Conservation (phyloP, 768 basidiomycete species). For the Lactarius evosmus region DNA sequence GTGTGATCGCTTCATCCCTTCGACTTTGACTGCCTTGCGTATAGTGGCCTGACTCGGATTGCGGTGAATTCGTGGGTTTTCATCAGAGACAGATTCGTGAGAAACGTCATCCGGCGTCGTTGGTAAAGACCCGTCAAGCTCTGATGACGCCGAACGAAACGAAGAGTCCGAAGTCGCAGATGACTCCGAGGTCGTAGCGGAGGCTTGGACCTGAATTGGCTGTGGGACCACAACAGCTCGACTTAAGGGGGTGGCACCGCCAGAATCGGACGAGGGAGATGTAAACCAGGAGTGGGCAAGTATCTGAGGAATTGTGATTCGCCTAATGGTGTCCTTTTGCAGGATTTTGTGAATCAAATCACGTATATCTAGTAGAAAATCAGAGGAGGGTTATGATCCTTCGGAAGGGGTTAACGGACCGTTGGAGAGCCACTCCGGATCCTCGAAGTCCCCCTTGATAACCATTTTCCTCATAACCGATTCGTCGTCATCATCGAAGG, state of each 20-base stretch:
- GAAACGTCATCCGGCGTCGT: slow-evolving; percentile 53
- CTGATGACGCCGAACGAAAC: slow-evolving; percentile 32
- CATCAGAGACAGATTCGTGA: slow-evolving; percentile 25
- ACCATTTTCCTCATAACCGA: slow-evolving; percentile 65
- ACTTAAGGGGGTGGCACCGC: slow-evolving; percentile 31
- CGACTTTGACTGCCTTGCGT: slow-evolving; percentile 37
- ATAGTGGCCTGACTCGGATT: slow-evolving; percentile 61
- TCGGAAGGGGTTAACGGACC: slow-evolving; percentile 50
- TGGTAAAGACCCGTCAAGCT: slow-evolving; percentile 43
- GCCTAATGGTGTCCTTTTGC: slow-evolving; percentile 68
- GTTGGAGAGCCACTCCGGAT: slow-evolving; percentile 86
- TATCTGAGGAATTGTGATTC: slow-evolving; percentile 80
- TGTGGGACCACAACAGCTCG: slow-evolving; percentile 34
- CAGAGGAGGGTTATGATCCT: slow-evolving; percentile 7
- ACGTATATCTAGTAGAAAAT: slow-evolving; percentile 62
- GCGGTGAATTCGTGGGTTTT: slow-evolving; percentile 42
- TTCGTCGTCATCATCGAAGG: slow-evolving; percentile 48
- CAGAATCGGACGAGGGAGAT: slow-evolving; percentile 19
- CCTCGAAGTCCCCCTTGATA: slow-evolving; percentile 81
- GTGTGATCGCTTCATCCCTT: slow-evolving; percentile 37
- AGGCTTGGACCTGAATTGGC: slow-evolving; percentile 32
- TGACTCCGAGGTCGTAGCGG: slow-evolving; percentile 34
- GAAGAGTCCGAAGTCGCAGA: slow-evolving; percentile 52
- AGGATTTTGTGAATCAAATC: slow-evolving; percentile 78
- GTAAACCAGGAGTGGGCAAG: slow-evolving; percentile 86